Evolutionary conservation across 768 basidiomycete species (phyloP).

Genomic region (Leccinum broughii): DNA sequence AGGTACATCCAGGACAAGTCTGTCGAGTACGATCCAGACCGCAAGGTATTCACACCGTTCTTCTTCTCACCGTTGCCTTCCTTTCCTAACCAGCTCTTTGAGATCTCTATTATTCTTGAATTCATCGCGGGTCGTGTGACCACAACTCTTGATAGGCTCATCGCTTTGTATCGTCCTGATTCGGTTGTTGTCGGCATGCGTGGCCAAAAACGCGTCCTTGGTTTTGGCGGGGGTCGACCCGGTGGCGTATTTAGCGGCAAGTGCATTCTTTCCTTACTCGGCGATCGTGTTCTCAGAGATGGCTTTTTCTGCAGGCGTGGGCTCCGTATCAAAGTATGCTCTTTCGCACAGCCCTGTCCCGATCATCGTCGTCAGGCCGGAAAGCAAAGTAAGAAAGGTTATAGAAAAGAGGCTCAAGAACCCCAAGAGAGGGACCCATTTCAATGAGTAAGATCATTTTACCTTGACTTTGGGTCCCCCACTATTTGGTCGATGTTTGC

Average conservation of each 20-base stretch:
- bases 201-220: constrained; percentile 56
- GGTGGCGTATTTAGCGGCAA: constrained; percentile 28
- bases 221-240: constrained; percentile 38
- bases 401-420: constrained; percentile 85
- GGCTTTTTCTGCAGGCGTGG: constrained; percentile 53
- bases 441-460: constrained; percentile 52
- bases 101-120: constrained; percentile 91
- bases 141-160: constrained; percentile 86
- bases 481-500: background rate
- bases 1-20: constrained; percentile 77
- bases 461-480: background rate
- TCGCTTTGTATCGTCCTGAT: constrained; percentile 89
- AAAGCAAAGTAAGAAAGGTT: constrained; percentile 81
- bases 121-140: constrained; percentile 91
- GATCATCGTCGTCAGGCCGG: constrained; percentile 92
- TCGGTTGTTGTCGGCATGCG: constrained; percentile 91
- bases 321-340: constrained; percentile 70
- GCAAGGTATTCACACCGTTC: constrained; percentile 53
- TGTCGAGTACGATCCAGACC: constrained; percentile 71
- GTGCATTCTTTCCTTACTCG: background rate
- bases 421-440: constrained; percentile 84
- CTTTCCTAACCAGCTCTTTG: background rate
- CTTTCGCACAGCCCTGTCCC: constrained; percentile 93
- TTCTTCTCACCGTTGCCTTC: background rate
- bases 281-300: background rate